Percentiles rank a stretch among this genome's conserved stretches.
phyloP scores from a whole-genome alignment of 192 early-diverging fungal species.

The Nowakowskiella sp. region DNA sequence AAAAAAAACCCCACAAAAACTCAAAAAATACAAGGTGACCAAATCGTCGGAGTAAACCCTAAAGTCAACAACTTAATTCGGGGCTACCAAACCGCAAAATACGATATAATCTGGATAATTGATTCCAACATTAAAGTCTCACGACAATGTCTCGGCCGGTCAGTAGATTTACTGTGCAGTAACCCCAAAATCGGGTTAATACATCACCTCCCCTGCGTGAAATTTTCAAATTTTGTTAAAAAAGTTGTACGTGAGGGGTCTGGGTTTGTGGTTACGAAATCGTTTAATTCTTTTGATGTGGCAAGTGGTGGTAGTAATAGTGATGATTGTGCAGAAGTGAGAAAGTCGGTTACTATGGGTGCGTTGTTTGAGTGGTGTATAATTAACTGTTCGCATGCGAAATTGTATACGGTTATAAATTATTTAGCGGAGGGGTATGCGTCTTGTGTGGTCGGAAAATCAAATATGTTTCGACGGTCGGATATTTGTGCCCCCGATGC shows the following conservation, averaged over 20 bases:
- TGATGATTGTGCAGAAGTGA: no score
- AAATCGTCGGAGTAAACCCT: conserved; percentile 80
- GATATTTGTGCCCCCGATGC: no score
- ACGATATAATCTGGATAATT: conserved; percentile 91
- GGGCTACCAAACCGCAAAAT: conserved; percentile 65
- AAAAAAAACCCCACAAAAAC: no score
- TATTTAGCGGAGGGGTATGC: conserved; percentile 67
- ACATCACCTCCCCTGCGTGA: conserved; percentile 86
- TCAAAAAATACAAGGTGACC: no score
- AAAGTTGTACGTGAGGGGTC: no score
- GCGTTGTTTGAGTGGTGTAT: conserved; percentile 80
- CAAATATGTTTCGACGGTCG: conserved; percentile 81
- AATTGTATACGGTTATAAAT: conserved; percentile 94
- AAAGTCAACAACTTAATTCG: conserved; percentile 93
- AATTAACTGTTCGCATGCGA: conserved; percentile 84
- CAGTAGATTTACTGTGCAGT: conserved; percentile 69
- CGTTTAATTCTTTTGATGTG: no score
- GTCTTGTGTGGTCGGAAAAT: conserved; percentile 91
- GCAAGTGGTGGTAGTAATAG: no score
- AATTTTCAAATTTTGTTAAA: no score
- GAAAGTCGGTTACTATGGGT: conserved; percentile 59
- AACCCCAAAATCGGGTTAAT: conserved; percentile 75
- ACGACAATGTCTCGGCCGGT: conserved; percentile 66
- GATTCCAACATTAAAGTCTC: conserved; percentile 87
- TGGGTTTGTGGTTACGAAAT: no score